phyloP scores from a whole-genome alignment of 2,329 filamentous ascomycete species.

The Neonectria magnoliae region DNA sequence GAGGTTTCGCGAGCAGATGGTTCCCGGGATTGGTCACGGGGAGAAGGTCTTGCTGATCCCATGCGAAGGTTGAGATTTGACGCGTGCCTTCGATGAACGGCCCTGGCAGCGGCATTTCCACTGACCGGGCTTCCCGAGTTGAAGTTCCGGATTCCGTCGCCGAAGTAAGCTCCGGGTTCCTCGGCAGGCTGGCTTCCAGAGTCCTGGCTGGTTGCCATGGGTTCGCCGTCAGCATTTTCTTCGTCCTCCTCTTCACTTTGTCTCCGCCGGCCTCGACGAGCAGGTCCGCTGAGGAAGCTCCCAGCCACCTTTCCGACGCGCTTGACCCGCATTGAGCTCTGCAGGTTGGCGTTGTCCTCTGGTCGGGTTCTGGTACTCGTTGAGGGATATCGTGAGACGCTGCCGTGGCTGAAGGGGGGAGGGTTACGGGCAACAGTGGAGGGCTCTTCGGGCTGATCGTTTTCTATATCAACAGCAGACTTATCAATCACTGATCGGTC shows the following conservation, averaged over 20 bases:
- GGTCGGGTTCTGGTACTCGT: slow-evolving; percentile 61
- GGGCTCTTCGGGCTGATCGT: slow-evolving; percentile 58
- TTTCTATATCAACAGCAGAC: slow-evolving; percentile 54
- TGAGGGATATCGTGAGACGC: slow-evolving; percentile 62
- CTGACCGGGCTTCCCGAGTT: slow-evolving; percentile 70
- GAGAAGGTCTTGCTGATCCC: slow-evolving; percentile 46
- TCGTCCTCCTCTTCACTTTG: slow-evolving; percentile 64
- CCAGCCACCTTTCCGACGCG: slow-evolving; percentile 79
- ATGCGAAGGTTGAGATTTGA: slow-evolving; percentile 51
- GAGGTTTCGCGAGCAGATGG: slow-evolving; percentile 4
- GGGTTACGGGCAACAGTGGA: slow-evolving; percentile 60
- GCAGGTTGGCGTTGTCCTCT: slow-evolving; percentile 72
- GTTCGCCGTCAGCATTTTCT: slow-evolving; percentile 54
- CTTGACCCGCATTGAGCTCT: slow-evolving; percentile 82
- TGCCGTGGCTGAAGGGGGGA: slow-evolving; percentile 59
- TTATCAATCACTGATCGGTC: slow-evolving; percentile 49
- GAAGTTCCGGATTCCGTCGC: slow-evolving; percentile 56
- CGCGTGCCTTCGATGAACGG: slow-evolving; percentile 52
- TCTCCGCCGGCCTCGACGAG: slow-evolving; percentile 74
- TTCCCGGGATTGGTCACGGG: slow-evolving; percentile 37
- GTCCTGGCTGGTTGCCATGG: slow-evolving; percentile 53
- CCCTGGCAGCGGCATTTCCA: slow-evolving; percentile 55
- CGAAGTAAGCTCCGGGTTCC: slow-evolving; percentile 56
- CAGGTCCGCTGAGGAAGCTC: slow-evolving; percentile 82
- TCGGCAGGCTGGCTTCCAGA: slow-evolving; percentile 53